Evolutionary conservation across 306 rosid genomes (phyloP), one percentile per base, ranked within the genome.

Genomic region (Hippophae gyantsensis): DNA sequence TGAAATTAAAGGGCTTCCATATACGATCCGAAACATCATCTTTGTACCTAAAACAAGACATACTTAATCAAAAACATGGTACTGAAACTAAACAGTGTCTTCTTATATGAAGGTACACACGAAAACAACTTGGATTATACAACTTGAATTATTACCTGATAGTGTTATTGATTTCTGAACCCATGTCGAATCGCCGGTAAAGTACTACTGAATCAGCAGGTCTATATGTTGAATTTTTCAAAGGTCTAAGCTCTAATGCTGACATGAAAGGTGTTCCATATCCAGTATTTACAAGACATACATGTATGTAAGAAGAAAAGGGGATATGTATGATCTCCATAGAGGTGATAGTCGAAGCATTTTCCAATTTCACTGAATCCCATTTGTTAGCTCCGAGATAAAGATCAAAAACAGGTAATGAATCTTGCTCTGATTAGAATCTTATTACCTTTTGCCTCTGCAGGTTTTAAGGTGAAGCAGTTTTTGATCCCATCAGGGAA

Each of bases 231-330:
- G 48, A 44, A 57, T 25, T 66, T 5, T 10, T 51, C 10, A 79
- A 9, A 54, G 9, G 72, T 25, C 84, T 68, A 6, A 85, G 48
- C 45, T 76, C 90, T 51, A 81, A 48, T 3, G 71, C 6, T 7
- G 90, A 75, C 38, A 83, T 69, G 51, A 61, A 83, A 38, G 95
- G 86, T 1, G 54, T 54, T 38, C 86, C 81, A 5, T 38, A 7
- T 27, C 74, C 73, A 13, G 57, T 65, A 27, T 78, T 81, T 1
- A 70, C 74, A 13, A 83, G 75, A 54, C 85, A 86, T 4, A 83
- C 58, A 14, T 58, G 26, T 27, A 79, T 46, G 32, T 54, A 64
- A 27, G 71, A 60, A 10, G 74, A 32, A 7, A 13, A 5, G 1
- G 79, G 75, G 10, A 63, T 69, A 71, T 80, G 56, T 13, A 80